phyloP scores from a whole-genome alignment of 768 basidiomycete genomes.

The Cantharellus anzutake region DNA sequence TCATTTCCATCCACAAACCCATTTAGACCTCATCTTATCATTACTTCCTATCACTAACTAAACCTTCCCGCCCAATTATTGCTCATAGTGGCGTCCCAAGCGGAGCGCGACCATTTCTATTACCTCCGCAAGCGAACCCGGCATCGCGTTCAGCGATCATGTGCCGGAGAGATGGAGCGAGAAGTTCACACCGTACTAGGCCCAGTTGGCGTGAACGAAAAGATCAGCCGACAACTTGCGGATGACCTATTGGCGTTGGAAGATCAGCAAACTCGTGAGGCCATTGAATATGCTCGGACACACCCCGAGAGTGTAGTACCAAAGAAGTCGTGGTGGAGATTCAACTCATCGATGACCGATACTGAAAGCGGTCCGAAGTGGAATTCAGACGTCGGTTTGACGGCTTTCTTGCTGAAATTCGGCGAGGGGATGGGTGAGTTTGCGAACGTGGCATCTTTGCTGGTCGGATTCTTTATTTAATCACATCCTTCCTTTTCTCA shows the following conservation, averaged over 20 bases:
- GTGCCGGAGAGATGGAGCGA: slow-evolving; percentile 89
- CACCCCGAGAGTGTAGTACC: slow-evolving; percentile 33
- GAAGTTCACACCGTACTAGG: slow-evolving; percentile 80
- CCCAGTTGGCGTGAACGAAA: slow-evolving; percentile 77
- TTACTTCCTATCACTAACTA: background rate
- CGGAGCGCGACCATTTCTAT: slow-evolving; percentile 87
- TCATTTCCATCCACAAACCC: background rate
- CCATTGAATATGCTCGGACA: slow-evolving; percentile 2
- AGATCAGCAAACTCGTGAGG: slow-evolving; percentile 8
- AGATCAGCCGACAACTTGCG: slow-evolving; percentile 60
- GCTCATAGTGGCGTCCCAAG: slow-evolving; percentile 58
- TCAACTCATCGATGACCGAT: background rate
- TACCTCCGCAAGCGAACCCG: slow-evolving; percentile 59
- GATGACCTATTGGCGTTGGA: slow-evolving; percentile 36
- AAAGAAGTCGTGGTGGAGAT: background rate
- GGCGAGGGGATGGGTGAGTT: slow-evolving; percentile 74
- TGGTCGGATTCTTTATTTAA: background rate
- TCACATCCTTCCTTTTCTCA: slow-evolving; percentile 13
- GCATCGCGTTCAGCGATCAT: slow-evolving; percentile 70
- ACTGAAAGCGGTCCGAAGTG: slow-evolving; percentile 22
- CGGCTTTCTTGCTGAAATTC: slow-evolving; percentile 88
- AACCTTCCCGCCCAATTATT: background rate
- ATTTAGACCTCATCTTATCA: background rate
- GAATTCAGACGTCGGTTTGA: slow-evolving; percentile 68
- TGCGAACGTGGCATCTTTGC: background rate